Evolutionary conservation across 2,329 filamentous ascomycete genomes (phyloP), one percentile per base, ranked within the genome.

Genomic region (Spiromastix sp.): DNA sequence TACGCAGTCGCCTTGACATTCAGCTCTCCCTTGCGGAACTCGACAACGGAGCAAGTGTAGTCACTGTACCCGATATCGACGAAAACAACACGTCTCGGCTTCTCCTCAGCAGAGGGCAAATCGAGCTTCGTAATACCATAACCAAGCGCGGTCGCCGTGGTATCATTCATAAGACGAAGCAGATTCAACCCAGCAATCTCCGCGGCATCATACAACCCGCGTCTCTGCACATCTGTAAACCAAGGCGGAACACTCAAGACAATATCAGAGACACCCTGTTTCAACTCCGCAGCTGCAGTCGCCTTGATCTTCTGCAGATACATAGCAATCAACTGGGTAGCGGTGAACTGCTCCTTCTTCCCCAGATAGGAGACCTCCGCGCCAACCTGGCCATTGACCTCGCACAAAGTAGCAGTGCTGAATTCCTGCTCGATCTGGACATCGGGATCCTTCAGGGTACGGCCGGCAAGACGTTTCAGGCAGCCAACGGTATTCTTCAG

Each of bases 121-220:
- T 98, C 91, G 42, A 87, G 73, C 73, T 98, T 96, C 53, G 91
- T 95, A 69, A 98, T 96, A 60, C 91, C 91, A 62, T 86, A 98
- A 47, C 91, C 91, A 30, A 98, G 79, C 43, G 91, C 91, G 45
- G 87, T 86, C 41, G 91, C 91, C 34, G 91, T 96, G 48, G 85
- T 95, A 67, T 96, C 91, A 68, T 98, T 98, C 72, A 98, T 93
- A 44, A 98, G 72, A 42, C 91, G 79, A 46, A 98, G 79, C 25
- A 87, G 72, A 68, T 93, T 95, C 53, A 98, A 73, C 42, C 87
- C 89, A 39, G 89, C 85, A 51, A 98, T 85, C 57, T 96, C 87
- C 50, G 86, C 77, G 40, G 91, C 89, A 56, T 96, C 89, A 51
- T 96, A 72, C 44, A 98, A 72, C 49, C 77, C 78, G 55, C 91